A percentile compares a stretch with the other conserved stretches of the same genome.
Evolutionary conservation across 2,329 filamentous ascomycete genomes (phyloP).

Genomic region (Alternaria ethzedia): DNA sequence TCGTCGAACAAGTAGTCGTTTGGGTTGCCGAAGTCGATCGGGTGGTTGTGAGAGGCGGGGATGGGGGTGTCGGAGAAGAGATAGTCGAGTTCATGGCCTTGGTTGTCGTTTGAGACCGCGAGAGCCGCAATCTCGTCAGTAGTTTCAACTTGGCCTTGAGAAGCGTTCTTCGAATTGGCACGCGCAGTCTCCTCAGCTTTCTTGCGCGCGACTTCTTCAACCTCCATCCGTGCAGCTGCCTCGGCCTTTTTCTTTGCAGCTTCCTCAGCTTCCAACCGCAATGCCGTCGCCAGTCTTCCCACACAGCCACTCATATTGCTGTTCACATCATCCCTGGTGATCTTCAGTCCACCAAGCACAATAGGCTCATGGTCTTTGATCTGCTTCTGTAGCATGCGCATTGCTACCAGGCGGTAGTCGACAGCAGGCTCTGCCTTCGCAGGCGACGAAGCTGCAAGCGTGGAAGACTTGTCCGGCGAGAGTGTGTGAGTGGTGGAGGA

Average conservation of each 20-base stretch:
- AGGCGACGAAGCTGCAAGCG: neutral
- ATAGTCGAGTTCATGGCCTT: neutral
- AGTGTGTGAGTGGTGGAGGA: neutral
- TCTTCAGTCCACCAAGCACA: neutral
- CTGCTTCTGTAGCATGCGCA: neutral
- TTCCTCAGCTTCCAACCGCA: neutral
- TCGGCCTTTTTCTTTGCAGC: neutral
- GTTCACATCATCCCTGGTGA: neutral
- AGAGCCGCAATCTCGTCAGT: neutral
- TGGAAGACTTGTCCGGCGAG: neutral
- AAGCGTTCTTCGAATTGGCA: neutral
- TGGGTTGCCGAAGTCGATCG: neutral
- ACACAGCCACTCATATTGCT: neutral
- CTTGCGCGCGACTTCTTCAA: neutral
- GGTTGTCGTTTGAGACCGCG: neutral
- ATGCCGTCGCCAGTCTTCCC: neutral
- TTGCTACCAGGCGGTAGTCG: neutral
- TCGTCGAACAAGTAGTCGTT: neutral
- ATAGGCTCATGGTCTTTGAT: neutral
- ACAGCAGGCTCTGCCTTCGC: neutral
- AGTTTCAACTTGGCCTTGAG: neutral
- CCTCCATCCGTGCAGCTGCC: neutral
- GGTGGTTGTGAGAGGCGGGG: neutral
- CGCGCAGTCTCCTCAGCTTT: neutral
- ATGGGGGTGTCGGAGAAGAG: neutral